Conservation (phyloP, 441 rosid species). For the Viola pubescens region DNA sequence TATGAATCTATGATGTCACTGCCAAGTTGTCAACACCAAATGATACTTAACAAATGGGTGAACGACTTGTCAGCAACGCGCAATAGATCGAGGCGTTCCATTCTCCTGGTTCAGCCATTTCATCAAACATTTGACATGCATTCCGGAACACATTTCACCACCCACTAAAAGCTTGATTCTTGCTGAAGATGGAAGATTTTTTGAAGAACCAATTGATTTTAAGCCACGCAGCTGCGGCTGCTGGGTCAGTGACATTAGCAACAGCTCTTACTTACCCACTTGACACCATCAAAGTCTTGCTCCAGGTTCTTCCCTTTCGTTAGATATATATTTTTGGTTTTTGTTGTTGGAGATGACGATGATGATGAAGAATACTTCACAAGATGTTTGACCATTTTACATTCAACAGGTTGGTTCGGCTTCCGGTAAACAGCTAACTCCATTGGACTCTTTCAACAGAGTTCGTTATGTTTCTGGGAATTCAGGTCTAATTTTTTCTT, state of each 20-base stretch:
- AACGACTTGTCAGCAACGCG: too few relatives aligned
- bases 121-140: conserved; percentile 2
- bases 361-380: background rate
- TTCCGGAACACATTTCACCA: background rate
- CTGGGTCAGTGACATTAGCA: conserved; percentile 54
- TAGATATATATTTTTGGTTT: background rate
- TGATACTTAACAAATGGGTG: too few relatives aligned
- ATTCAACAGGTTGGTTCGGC: conserved; percentile 67
- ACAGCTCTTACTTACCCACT: conserved; percentile 69
- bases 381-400: background rate
- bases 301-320: conserved; percentile 46
- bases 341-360: background rate
- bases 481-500: conserved; percentile 34
- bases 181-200: conserved; percentile 23
- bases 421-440: conserved; percentile 45
- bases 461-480: conserved; percentile 53
- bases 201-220: conserved; percentile 61
- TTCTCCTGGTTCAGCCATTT: conserved; percentile 1
- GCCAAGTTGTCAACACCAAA: too few relatives aligned
- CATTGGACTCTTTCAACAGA: conserved; percentile 46
- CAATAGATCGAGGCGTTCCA: background rate
- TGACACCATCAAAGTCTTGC: conserved; percentile 71
- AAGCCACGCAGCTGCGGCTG: conserved; percentile 66
- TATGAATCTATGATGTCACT: too few relatives aligned
- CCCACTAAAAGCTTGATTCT: background rate